These are phyloP conservation scores for Pulveroboletus sp. DNA, from an alignment of 768 basidiomycete species.

Conservation along the genomic window DNA sequence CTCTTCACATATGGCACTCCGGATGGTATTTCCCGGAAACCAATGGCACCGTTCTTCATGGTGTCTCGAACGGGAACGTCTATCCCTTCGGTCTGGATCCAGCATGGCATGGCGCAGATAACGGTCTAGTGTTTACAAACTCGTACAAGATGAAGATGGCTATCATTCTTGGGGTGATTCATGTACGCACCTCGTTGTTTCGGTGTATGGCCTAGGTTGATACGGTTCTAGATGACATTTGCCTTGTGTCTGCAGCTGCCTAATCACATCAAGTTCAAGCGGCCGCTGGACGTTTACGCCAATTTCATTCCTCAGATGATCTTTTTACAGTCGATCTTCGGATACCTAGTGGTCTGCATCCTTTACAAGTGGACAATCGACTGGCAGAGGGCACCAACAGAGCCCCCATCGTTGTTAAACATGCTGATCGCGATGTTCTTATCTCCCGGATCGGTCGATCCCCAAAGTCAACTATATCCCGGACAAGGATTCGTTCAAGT, in stretches of 20 bases:
- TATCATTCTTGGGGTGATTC: conserved; percentile 91
- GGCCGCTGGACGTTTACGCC: conserved; percentile 80
- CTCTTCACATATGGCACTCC: conserved; percentile 82
- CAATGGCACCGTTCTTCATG: conserved; percentile 42
- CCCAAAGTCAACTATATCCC: conserved; percentile 69
- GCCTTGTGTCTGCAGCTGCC: conserved; percentile 94
- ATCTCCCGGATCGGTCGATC: conserved; percentile 76
- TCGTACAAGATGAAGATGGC: conserved; percentile 99
- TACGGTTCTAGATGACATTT: conserved; percentile 84
- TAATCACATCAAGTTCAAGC: conserved; percentile 93
- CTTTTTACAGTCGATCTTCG: conserved; percentile 97
- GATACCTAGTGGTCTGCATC: conserved; percentile 92
- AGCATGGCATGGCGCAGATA: conserved; percentile 91
- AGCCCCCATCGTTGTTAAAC: conserved; percentile 88
- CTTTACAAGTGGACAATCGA: conserved; percentile 97
- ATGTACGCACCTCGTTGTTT: conserved; percentile 53
- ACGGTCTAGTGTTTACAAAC: conserved; percentile 90
- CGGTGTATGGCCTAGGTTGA: conserved; percentile 9
- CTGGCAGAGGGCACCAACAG: conserved; percentile 68
- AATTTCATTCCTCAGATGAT: conserved; percentile 98
- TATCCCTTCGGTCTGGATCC: conserved; percentile 97
- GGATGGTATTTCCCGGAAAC: conserved; percentile 76
- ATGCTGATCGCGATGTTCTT: conserved; percentile 98
- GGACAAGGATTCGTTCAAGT: conserved; percentile 88
- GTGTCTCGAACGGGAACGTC: conserved; percentile 57